Conservation (phyloP, 768 basidiomycete genomes). For the Phallus indusiatus region DNA sequence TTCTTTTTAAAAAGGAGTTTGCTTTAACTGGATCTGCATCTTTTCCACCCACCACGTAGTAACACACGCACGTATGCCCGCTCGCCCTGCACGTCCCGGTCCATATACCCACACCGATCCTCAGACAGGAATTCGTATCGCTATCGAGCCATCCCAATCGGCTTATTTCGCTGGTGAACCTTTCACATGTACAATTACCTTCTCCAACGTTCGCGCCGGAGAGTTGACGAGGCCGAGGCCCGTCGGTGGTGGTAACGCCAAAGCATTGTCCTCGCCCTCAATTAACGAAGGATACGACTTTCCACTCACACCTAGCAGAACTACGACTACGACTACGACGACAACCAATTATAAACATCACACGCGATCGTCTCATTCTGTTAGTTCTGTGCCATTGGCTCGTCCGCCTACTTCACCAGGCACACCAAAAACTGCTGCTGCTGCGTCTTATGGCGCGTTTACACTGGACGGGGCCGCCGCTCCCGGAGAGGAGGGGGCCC, state of each 20-base stretch:
- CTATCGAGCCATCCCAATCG: conserved; percentile 70
- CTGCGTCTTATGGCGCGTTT: conserved; percentile 40
- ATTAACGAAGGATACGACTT: background rate
- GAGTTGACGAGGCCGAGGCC: conserved; percentile 29
- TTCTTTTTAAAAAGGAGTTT: background rate
- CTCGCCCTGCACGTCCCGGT: background rate
- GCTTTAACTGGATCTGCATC: background rate
- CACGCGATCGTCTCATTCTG: conserved; percentile 67
- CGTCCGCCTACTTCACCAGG: conserved; percentile 80
- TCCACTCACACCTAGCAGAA: background rate
- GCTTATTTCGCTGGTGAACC: conserved; percentile 91
- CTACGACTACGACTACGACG: conserved; percentile 11
- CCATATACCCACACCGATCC: background rate
- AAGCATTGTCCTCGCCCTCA: background rate
- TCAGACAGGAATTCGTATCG: conserved; percentile 44
- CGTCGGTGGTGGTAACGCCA: conserved; percentile 20
- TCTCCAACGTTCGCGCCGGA: conserved; percentile 69
- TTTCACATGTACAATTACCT: conserved; percentile 76
- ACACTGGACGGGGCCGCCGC: conserved; percentile 30
- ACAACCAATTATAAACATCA: conserved; percentile 25
- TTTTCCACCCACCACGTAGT: background rate
- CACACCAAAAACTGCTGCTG: conserved; percentile 33
- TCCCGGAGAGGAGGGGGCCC: background rate
- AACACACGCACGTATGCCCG: background rate
- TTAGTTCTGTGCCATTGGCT: conserved; percentile 74